Evolutionary conservation across 345 rosid genomes (phyloP).

Genomic region (Salix dunnii): DNA sequence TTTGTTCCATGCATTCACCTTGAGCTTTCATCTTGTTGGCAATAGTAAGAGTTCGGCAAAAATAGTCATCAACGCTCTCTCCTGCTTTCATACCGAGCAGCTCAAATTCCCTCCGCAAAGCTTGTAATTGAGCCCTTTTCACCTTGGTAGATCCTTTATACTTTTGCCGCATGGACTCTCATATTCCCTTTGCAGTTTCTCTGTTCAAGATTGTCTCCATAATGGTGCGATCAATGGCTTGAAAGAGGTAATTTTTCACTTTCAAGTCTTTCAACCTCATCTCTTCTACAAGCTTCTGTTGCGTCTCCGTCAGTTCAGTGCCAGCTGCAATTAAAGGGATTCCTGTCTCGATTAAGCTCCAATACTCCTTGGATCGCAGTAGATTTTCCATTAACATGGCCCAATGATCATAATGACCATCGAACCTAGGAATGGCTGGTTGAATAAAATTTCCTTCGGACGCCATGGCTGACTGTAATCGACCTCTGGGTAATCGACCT

Average conservation of each 20-base stretch:
- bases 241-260: background rate
- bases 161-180: background rate
- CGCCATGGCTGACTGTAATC: too few species aligned
- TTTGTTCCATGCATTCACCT: background rate
- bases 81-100: background rate
- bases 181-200: background rate
- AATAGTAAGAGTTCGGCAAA: background rate
- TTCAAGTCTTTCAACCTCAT: background rate
- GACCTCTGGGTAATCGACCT: too few species aligned
- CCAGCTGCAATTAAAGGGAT: background rate
- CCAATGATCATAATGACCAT: slow-evolving; percentile 11
- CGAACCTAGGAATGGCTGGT: background rate
- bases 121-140: background rate
- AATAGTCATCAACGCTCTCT: background rate
- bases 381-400: background rate
- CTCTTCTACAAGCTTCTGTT: background rate
- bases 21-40: background rate
- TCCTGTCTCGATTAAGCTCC: background rate
- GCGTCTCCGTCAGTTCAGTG: accelerated
- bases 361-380: background rate
- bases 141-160: background rate
- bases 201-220: background rate
- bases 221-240: background rate
- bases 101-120: background rate
- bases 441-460: background rate